A percentile compares a stretch with the other conserved stretches of the same genome.
Conservation (phyloP, 176 grass and related monocot genomes). For the Chloris gayana region DNA sequence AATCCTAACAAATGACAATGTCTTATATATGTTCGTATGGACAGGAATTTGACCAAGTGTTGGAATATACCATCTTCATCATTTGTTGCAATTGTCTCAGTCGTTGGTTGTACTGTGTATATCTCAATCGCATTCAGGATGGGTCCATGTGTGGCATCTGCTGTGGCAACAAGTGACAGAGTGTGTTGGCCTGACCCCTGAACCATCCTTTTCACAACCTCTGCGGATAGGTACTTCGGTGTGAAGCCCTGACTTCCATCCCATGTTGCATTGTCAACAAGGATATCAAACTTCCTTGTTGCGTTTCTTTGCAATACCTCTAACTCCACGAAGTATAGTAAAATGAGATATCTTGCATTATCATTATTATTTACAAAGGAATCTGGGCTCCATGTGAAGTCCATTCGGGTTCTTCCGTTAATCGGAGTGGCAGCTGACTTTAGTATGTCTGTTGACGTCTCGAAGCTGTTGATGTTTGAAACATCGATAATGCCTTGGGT, state of each 20-base stretch:
- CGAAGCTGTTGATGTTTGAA: slow-evolving; percentile 21
- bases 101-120: slow-evolving; percentile 24
- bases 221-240: slow-evolving; percentile 29
- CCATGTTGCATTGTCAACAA: background rate
- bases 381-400: slow-evolving; percentile 37
- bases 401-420: slow-evolving; percentile 18
- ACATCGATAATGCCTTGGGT: background rate
- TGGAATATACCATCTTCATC: slow-evolving; percentile 24
- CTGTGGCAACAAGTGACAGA: slow-evolving; percentile 35
- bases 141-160: slow-evolving; percentile 27
- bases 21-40: too few species aligned
- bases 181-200: background rate
- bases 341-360: slow-evolving; percentile 17
- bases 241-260: background rate
- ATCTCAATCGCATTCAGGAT: slow-evolving; percentile 47
- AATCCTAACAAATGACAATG: background rate
- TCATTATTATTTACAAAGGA: background rate
- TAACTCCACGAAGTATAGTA: slow-evolving; percentile 56
- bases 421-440: slow-evolving; percentile 37
- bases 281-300: slow-evolving; percentile 30
- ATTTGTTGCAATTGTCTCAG: background rate
- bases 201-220: slow-evolving; percentile 1
- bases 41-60: background rate
- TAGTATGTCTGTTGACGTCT: slow-evolving; percentile 18
- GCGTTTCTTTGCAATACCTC: background rate